phyloP scores from a whole-genome alignment of 306 rosid genomes.

The Rosa lucieae region DNA sequence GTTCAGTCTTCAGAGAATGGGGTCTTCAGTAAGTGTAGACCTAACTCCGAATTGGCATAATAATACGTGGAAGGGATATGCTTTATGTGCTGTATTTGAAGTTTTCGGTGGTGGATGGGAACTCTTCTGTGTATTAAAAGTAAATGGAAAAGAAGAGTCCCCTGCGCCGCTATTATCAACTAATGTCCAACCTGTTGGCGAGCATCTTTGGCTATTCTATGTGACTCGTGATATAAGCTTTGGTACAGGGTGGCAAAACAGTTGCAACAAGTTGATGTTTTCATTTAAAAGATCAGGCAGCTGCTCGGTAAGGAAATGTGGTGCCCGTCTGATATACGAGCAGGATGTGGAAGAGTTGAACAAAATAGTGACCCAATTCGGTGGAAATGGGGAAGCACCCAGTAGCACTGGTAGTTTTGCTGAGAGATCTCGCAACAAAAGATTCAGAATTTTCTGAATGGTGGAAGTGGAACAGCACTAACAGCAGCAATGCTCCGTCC shows the following conservation, averaged over 20 bases:
- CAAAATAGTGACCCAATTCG: too few species aligned
- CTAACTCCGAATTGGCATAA: neutral
- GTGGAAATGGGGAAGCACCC: too few species aligned
- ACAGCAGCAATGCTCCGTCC: too few species aligned
- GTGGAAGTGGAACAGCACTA: too few species aligned
- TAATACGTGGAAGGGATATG: neutral
- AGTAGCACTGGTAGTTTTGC: too few species aligned
- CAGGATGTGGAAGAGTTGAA: neutral
- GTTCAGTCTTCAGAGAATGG: neutral
- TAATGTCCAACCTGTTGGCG: neutral
- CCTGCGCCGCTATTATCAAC: too few species aligned
- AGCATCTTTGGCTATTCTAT: neutral
- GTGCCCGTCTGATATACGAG: neutral
- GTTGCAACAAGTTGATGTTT: neutral
- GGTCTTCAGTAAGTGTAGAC: neutral
- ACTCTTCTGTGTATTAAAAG: neutral
- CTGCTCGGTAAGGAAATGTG: neutral
- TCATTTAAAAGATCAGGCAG: neutral
- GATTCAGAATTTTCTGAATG: too few species aligned
- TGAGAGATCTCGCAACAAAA: too few species aligned
- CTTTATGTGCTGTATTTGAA: neutral
- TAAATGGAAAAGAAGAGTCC: neutral
- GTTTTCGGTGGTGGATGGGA: too few species aligned
- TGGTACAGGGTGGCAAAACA: neutral
- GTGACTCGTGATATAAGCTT: neutral